Evolutionary conservation across 768 basidiomycete species (phyloP).

Genomic region (Tulasnella sp.): DNA sequence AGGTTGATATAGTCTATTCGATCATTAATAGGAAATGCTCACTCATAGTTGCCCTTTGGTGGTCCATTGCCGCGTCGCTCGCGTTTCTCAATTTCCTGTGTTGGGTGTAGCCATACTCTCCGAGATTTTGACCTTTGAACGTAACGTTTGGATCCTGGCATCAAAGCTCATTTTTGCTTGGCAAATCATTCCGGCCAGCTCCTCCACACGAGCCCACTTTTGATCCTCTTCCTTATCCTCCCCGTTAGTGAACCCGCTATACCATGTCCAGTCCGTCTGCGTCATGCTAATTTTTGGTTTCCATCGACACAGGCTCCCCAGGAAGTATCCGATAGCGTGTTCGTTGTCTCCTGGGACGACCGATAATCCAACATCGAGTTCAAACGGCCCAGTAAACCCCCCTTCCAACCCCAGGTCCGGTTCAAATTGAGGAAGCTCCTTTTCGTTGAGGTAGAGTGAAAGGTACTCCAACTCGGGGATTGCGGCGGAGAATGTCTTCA

Average conservation of each 20-base stretch:
- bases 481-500: background rate
- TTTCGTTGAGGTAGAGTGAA: background rate
- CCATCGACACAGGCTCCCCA: background rate
- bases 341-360: background rate
- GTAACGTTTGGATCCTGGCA: background rate
- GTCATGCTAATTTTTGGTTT: background rate
- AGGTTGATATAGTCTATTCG: no score
- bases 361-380: background rate
- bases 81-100: background rate
- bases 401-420: background rate
- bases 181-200: background rate
- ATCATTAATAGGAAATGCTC: no score
- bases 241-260: background rate
- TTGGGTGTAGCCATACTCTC: background rate
- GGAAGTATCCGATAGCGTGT: background rate
- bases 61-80: no score
- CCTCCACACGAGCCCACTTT: background rate
- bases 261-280: background rate
- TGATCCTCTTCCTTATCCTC: background rate
- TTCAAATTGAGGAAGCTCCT: background rate
- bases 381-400: background rate
- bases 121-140: background rate
- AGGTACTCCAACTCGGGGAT: background rate
- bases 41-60: no score
- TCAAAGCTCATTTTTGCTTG: background rate